Evolutionary conservation across 805 yeast genomes (phyloP).

Genomic region (Zygosaccharomyces bailii): DNA sequence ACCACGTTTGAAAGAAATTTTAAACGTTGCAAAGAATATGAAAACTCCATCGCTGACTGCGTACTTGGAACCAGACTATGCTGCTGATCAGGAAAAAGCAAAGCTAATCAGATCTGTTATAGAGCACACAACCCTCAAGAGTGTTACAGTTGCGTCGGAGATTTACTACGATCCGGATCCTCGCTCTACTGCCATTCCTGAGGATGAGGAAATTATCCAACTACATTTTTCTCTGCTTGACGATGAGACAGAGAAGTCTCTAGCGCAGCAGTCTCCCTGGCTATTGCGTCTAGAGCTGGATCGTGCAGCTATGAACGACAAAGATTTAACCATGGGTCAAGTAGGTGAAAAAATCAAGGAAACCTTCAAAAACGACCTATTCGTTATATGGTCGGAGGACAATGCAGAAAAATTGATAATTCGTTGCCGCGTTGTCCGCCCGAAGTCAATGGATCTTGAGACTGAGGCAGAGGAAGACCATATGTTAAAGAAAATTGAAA

Average conservation of each 20-base stretch:
- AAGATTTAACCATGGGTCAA: constrained; percentile 96
- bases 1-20: constrained; percentile 95
- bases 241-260: constrained; percentile 90
- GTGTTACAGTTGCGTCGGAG: constrained; percentile 96
- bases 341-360: constrained; percentile 94
- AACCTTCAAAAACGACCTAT: constrained; percentile 89
- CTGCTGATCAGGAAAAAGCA: constrained; percentile 88
- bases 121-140: constrained; percentile 91
- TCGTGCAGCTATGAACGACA: constrained; percentile 98
- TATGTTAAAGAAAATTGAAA: constrained; percentile 89
- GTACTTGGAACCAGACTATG: constrained; percentile 75
- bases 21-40: constrained; percentile 96
- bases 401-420: constrained; percentile 94
- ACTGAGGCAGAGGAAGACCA: constrained; percentile 96
- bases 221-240: constrained; percentile 97
- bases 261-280: constrained; percentile 98
- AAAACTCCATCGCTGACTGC: constrained; percentile 99
- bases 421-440: constrained; percentile 98
- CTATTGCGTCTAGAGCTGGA: constrained; percentile 91
- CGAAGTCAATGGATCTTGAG: constrained; percentile 88
- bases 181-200: constrained; percentile 91
- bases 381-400: constrained; percentile 99
- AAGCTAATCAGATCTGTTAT: constrained; percentile 94
- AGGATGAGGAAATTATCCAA: constrained; percentile 95
- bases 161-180: constrained; percentile 98